A percentile compares a stretch with the other conserved stretches of the same genome.
Conservation (phyloP, 495 filamentous ascomycete genomes). For the Niebla homalea region DNA sequence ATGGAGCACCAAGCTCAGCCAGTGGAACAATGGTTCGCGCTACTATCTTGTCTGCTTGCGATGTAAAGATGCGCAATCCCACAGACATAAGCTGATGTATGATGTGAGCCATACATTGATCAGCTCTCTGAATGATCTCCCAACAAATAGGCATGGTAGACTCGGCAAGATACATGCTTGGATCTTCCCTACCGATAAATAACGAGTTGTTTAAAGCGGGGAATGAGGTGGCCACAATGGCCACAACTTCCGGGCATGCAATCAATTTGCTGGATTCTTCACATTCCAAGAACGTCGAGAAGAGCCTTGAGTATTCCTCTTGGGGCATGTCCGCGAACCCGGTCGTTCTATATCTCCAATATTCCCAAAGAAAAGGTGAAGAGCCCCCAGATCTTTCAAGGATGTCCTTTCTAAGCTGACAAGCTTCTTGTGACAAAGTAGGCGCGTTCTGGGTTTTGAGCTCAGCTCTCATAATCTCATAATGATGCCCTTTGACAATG, state of each 20-base stretch:
- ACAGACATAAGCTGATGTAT: no score
- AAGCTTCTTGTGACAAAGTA: neutral
- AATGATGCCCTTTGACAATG: conserved; percentile 6
- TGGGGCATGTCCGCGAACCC: no score
- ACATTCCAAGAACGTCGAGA: neutral
- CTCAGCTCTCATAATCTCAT: neutral
- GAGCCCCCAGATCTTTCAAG: neutral
- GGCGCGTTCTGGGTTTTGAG: neutral
- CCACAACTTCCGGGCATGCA: neutral
- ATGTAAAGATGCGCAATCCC: no score
- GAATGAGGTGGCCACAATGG: no score
- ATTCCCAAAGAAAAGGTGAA: neutral
- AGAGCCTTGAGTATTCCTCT: neutral
- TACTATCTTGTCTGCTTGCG: neutral
- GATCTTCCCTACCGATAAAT: neutral
- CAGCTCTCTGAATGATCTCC: conserved; percentile 1
- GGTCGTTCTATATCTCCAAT: no score
- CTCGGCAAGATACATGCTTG: neutral
- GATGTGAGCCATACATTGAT: neutral
- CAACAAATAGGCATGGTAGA: neutral
- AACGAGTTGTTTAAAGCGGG: no score
- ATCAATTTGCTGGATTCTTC: no score
- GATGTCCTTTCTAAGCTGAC: neutral
- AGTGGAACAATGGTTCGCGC: conserved; percentile 1
- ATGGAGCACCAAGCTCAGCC: conserved; percentile 5